A percentile compares a stretch with the other conserved stretches of the same genome.
Conservation (phyloP, 106 monocot genomes). For the Vanilla planifolia region DNA sequence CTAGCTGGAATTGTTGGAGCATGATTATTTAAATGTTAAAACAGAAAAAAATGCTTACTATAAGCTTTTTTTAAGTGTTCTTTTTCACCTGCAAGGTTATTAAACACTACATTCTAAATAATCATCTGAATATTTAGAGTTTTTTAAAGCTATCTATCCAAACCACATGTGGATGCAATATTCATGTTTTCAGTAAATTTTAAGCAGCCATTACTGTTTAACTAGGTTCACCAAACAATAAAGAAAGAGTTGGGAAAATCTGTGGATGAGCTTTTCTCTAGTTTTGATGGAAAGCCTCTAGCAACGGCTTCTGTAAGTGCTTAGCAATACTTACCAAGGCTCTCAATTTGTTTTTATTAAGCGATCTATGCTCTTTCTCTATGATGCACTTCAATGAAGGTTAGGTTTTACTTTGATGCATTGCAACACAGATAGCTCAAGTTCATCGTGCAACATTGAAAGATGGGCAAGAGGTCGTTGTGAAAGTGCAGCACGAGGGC, state of each 20-base stretch:
- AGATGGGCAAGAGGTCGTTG: slow-evolving; percentile 80
- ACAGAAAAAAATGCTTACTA: background rate
- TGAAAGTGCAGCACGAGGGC: slow-evolving; percentile 94
- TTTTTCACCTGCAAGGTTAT: background rate
- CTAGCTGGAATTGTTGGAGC: background rate
- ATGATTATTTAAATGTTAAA: background rate
- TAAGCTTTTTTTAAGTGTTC: background rate
- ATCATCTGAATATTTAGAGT: background rate
- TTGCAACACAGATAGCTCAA: slow-evolving; percentile 75
- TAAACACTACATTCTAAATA: background rate
- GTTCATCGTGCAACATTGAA: slow-evolving; percentile 86
- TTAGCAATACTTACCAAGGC: background rate
- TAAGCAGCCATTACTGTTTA: slow-evolving; percentile 7
- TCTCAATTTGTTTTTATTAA: background rate
- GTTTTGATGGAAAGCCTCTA: slow-evolving; percentile 66
- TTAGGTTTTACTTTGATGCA: slow-evolving; percentile 4
- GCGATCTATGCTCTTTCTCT: background rate
- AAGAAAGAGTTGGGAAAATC: slow-evolving; percentile 62
- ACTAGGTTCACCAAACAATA: slow-evolving; percentile 75
- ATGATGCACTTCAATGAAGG: background rate
- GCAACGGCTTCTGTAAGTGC: slow-evolving; percentile 94
- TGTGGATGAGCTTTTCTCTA: slow-evolving; percentile 60
- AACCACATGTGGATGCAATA: background rate
- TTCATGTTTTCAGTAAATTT: background rate
- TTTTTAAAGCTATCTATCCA: too few relatives aligned